Evolutionary conservation across 2,329 filamentous ascomycete species (phyloP).

Genomic region (Monosporascus ibericus): DNA sequence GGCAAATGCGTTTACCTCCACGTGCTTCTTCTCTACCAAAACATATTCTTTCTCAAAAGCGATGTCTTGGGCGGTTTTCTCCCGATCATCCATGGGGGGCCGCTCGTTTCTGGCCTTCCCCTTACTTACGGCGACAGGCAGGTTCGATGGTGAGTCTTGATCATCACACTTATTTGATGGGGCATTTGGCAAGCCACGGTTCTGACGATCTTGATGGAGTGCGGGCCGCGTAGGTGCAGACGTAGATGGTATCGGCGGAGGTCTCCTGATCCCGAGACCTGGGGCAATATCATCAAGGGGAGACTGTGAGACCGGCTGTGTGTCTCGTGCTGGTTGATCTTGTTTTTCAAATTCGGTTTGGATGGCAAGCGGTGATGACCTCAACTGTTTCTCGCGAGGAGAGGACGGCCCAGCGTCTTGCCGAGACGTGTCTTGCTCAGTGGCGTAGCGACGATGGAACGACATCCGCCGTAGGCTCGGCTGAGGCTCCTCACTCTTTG

Average conservation of each 20-base stretch:
- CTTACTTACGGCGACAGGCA: conserved; percentile 28
- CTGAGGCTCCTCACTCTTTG: conserved; percentile 25
- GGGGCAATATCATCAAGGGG: conserved; percentile 41
- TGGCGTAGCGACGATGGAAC: conserved; percentile 32
- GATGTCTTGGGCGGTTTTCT: conserved; percentile 75
- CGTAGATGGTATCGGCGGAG: conserved; percentile 38
- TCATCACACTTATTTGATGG: conserved; percentile 32
- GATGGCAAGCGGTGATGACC: conserved; percentile 38
- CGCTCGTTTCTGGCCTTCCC: conserved; percentile 25
- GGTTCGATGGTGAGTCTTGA: conserved; percentile 26
- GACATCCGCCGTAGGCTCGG: conserved; percentile 29
- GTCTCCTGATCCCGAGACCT: conserved; percentile 47
- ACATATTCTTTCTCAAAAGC: conserved; percentile 93
- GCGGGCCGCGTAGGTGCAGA: conserved; percentile 41
- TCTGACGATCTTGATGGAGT: conserved; percentile 29
- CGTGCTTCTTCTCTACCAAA: conserved; percentile 86
- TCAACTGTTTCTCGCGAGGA: conserved; percentile 35
- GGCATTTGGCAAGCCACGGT: conserved; percentile 34
- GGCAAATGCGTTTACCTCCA: conserved; percentile 95
- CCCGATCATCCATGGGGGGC: conserved; percentile 46
- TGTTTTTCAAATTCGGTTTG: conserved; percentile 29
- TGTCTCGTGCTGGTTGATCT: conserved; percentile 23
- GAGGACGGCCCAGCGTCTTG: conserved; percentile 31
- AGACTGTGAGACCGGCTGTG: conserved; percentile 27
- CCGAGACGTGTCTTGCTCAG: conserved; percentile 30